Evolutionary conservation across 2,329 filamentous ascomycete species (phyloP).

Genomic region (Alternaria solani): DNA sequence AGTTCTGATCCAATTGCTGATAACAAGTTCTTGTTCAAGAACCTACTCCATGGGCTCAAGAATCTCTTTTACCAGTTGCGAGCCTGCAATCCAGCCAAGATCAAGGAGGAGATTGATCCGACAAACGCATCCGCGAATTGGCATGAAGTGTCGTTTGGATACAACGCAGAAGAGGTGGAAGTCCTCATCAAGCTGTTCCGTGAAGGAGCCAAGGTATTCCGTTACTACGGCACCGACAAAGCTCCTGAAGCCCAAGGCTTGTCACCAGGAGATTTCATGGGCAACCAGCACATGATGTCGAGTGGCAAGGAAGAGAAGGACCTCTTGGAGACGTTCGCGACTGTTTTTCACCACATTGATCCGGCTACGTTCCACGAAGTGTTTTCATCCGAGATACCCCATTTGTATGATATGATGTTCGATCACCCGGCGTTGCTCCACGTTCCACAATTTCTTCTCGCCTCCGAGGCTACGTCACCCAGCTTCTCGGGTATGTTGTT

Average conservation of each 20-base stretch:
- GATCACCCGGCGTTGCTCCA: conserved; percentile 93
- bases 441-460: conserved; percentile 96
- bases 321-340: conserved; percentile 94
- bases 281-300: conserved; percentile 92
- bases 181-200: conserved; percentile 97
- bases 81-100: conserved; percentile 76
- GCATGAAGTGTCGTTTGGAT: conserved; percentile 94
- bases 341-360: conserved; percentile 97
- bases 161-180: conserved; percentile 95
- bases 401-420: conserved; percentile 97
- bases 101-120: conserved; percentile 71
- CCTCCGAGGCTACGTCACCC: conserved; percentile 97
- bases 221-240: conserved; percentile 94
- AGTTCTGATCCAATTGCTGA: conserved; percentile 90
- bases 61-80: conserved; percentile 96
- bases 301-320: conserved; percentile 98
- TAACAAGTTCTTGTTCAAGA: conserved; percentile 98
- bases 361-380: conserved; percentile 98
- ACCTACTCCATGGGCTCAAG: conserved; percentile 92
- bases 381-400: conserved; percentile 95
- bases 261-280: conserved; percentile 89
- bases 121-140: conserved; percentile 86
- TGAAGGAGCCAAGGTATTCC: conserved; percentile 94
- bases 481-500: conserved; percentile 98
- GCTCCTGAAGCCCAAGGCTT: conserved; percentile 76